A percentile compares a stretch with the other conserved stretches of the same genome.
These are phyloP conservation scores for Xylaria telfairii DNA, from an alignment of 495 filamentous ascomycete species.

Conservation along the genomic window DNA sequence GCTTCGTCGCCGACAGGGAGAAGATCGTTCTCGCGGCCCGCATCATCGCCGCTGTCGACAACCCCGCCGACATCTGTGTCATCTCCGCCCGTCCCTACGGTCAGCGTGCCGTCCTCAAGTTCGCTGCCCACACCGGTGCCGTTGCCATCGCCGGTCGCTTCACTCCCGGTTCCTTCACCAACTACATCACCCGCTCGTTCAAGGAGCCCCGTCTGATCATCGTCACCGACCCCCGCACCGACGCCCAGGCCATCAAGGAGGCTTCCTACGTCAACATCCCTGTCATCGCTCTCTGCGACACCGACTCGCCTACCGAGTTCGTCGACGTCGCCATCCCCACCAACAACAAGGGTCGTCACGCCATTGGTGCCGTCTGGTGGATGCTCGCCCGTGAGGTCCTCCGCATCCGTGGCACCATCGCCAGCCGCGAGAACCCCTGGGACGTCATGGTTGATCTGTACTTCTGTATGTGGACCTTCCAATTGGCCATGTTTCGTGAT, in stretches of 20 bases:
- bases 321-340: constrained; percentile 99
- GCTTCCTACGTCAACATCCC: constrained; percentile 99
- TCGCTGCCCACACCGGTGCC: constrained; percentile 95
- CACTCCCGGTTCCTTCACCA: constrained; percentile 99
- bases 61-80: constrained; percentile 98
- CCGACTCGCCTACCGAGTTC: constrained; percentile 98
- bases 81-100: constrained; percentile 99
- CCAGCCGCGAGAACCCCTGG: constrained; percentile 93
- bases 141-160: constrained; percentile 98
- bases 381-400: constrained; percentile 99
- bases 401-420: constrained; percentile 93
- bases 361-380: constrained; percentile 99
- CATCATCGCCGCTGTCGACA: constrained; percentile 98
- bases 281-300: constrained; percentile 98
- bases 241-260: constrained; percentile 99
- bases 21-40: constrained; percentile 98
- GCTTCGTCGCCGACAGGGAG: constrained; percentile 68
- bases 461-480: constrained; percentile 70
- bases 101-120: constrained; percentile 99
- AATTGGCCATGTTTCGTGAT: not conserved
- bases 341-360: constrained; percentile 99
- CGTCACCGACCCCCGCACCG: constrained; percentile 99
- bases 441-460: constrained; percentile 99
- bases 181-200: constrained; percentile 99
- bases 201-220: constrained; percentile 99